Base-by-base conservation (phyloP, 1,284 basidiomycete species). In the Naganishia liquefaciens region DNA sequence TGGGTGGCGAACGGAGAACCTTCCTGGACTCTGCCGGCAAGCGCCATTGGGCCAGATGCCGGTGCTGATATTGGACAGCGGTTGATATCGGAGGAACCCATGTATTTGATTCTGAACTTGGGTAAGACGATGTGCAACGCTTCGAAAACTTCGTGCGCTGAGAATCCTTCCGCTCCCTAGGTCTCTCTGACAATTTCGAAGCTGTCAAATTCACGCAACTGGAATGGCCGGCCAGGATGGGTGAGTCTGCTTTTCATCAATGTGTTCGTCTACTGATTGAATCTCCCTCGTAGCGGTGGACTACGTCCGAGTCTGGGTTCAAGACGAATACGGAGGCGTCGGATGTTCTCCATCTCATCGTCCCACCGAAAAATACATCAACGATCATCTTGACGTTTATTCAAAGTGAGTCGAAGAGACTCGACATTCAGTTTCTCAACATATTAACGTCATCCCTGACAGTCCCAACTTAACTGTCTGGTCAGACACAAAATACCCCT, bases 81-180 rank as follows among this genome's bases (percentile, higher is more conserved):
- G 57, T 72, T 91, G 42, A 85, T 93, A 60, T 81, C 90, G 7
- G 89, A 92, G 73, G 90, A 91, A 72, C 89, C 89, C 2, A 87
- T 80, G 79, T 71, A 75, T 25, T 43, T 85, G 79, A 71, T 75
- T 25, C 68, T 75, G 64, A 75, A 76, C 65, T 69, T 73, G 49
- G 70, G 68, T 60, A 71, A 77, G 75, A 79, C 78, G n/a, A 23
- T 15, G 2, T 17, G 37, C 10, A 28, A 23, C 13, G n/a, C 28
- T 47, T 25, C 7, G 11, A n/a, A 37, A n/a, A 9, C 27, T 17
- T 17, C 4, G 5, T 28, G 74, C 75, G 78, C 64, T 47, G 28
- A 58, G 11, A 6, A 15, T 33, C 27, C 10, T 6, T 44, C 23
- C 6, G 37, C 5, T n/a, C 39, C n/a, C 9, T 11, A 60, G 77